Percentiles rank a stretch among this genome's conserved stretches.
Conservation (phyloP, 306 rosid genomes). For the Carpinus viminea region DNA sequence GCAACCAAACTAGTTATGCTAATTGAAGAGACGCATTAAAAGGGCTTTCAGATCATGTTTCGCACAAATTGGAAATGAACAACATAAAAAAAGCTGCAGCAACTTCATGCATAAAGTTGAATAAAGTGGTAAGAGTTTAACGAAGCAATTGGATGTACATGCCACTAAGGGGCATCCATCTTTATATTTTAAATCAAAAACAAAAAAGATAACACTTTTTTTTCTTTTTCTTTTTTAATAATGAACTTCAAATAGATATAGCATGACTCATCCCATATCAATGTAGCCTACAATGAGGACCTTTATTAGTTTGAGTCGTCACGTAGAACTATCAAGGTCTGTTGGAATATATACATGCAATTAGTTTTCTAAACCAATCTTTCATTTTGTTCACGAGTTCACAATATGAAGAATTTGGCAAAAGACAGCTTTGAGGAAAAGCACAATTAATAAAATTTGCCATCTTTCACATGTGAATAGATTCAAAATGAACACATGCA, state of each 20-base stretch:
- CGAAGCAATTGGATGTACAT: not conserved
- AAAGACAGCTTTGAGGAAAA: not conserved
- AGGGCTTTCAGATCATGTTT: not conserved
- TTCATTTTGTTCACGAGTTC: not conserved
- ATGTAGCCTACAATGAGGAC: not conserved
- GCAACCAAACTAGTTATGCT: not conserved
- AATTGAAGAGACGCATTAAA: not conserved
- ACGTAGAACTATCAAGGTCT: not conserved
- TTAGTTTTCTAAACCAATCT: not conserved
- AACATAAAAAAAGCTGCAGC: not conserved
- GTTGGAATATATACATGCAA: not conserved
- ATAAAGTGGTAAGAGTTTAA: not conserved
- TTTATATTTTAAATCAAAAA: not conserved
- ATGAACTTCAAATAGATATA: not conserved
- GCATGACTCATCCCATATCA: not conserved
- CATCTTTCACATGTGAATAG: not conserved
- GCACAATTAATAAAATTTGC: not conserved
- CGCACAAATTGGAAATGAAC: not conserved
- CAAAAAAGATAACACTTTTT: too few species aligned
- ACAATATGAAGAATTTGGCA: not conserved
- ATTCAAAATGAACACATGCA: not conserved
- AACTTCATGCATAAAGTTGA: not conserved
- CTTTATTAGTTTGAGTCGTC: not conserved
- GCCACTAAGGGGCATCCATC: not conserved
- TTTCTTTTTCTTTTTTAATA: too few species aligned